Evolutionary conservation across 2,329 filamentous ascomycete genomes (phyloP).

Genomic region (Neonectria coccinea): DNA sequence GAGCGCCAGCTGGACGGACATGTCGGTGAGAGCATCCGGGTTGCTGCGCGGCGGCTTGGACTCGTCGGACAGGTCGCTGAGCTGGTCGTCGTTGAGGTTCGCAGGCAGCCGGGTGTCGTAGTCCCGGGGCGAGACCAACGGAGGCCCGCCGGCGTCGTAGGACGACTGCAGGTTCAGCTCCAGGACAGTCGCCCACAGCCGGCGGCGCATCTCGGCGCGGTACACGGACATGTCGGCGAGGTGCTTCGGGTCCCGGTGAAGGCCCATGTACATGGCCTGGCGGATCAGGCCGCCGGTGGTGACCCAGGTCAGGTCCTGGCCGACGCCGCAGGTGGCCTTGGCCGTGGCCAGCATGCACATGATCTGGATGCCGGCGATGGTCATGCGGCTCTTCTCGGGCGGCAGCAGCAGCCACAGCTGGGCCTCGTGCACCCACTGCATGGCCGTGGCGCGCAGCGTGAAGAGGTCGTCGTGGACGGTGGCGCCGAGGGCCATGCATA

Average conservation of each 20-base stretch:
- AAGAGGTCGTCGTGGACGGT: conserved; percentile 60
- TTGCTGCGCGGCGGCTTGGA: conserved; percentile 23
- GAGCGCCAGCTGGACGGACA: conserved; percentile 62
- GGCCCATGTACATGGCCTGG: conserved; percentile 67
- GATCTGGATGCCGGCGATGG: conserved; percentile 62
- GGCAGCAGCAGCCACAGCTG: conserved; percentile 63
- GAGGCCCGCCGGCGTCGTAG: conserved; percentile 63
- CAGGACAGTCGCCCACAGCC: conserved; percentile 67
- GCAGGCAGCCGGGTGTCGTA: conserved; percentile 64
- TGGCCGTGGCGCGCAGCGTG: conserved; percentile 56
- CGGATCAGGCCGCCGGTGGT: conserved; percentile 63
- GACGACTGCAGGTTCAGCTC: conserved; percentile 66
- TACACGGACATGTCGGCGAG: conserved; percentile 61
- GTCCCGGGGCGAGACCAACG: conserved; percentile 59
- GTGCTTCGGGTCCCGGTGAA: conserved; percentile 67
- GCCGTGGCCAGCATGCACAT: conserved; percentile 65
- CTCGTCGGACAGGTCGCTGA: conserved; percentile 54
- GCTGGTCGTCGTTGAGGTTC: conserved; percentile 65
- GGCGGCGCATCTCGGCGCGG: conserved; percentile 64
- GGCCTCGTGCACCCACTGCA: conserved; percentile 65
- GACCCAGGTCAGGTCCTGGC: conserved; percentile 65
- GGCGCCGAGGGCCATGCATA: conserved; percentile 65
- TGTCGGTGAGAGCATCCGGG: conserved; percentile 53
- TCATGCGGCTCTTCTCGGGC: conserved; percentile 62
- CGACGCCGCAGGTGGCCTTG: conserved; percentile 60